Evolutionary conservation across 2,329 filamentous ascomycete species (phyloP), one percentile per base, ranked within the genome.

Genomic region (Coniochaeta hoffmannii): DNA sequence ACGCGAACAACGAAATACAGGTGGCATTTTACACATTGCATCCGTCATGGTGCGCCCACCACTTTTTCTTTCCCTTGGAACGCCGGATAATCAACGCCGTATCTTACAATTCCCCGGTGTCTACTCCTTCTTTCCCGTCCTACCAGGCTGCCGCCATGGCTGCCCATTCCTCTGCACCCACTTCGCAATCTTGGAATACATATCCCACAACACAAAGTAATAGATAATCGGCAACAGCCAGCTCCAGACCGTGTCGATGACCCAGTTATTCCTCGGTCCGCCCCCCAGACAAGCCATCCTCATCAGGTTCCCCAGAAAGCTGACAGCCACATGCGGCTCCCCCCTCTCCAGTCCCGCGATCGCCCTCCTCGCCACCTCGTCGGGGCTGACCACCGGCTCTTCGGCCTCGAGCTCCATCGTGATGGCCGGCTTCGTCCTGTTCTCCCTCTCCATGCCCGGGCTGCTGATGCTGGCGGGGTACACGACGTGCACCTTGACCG

Each of bases 401-500:
- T 82, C 80, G 62, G 89, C 85, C 71, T 97, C 94, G 49, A 97
- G 73, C 53, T 86, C 77, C 61, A 84, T 80, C 3, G 92, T 96
- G 52, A 97, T 78, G 5, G 79, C 82, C 8, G 92, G 93, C 72
- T 97, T 97, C 28, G 81, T 81, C 63, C 75, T 71, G 65, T 95
- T 86, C 73, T 97, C 93, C 17, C 81, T 77, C 58, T 86, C 86
- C 53, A 87, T 80, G 0, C 92, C 91, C 0, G 90, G 86, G 6
- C 82, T 86, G 14, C 84, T 77, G 60, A 99, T 97, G 2, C 88
- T 90, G 54, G 88, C 93, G 0, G 94, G 94, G 64, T 86, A 89
- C 12, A 97, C 83, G 41, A 90, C 81, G 65, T 96, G 90, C 19
- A 97, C 78, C 63, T 88, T 83, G 54, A 97, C 86, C 2, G 69